A percentile compares a stretch with the other conserved stretches of the same genome.
phyloP scores from a whole-genome alignment of 2,329 filamentous ascomycete genomes.

The Phyllosticta paracitricarpa region DNA sequence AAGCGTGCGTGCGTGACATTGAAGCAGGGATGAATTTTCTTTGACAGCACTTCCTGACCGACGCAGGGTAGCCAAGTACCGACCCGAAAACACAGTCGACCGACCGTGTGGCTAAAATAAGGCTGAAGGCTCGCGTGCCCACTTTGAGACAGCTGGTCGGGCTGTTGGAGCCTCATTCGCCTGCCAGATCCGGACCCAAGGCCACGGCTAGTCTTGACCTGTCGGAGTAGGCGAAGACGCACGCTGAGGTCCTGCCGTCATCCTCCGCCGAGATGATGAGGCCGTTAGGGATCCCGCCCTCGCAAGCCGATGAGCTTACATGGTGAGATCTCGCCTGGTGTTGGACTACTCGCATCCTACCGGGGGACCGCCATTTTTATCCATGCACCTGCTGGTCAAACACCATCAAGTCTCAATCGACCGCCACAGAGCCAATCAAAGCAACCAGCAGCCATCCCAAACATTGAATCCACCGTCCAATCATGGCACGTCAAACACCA shows the following conservation, averaged over 20 bases:
- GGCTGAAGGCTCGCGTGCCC: background rate
- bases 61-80: background rate
- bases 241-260: background rate
- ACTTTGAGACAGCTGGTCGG: background rate
- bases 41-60: background rate
- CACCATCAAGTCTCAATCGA: background rate
- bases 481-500: background rate
- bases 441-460: background rate
- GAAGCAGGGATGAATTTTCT: background rate
- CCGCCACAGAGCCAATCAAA: background rate
- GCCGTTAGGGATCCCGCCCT: background rate
- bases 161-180: background rate
- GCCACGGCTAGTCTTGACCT: background rate
- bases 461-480: background rate
- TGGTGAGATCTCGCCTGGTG: background rate
- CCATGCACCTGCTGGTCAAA: background rate
- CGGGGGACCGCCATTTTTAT: background rate
- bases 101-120: background rate
- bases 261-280: background rate
- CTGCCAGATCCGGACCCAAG: background rate
- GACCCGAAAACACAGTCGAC: background rate
- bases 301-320: background rate
- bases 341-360: background rate
- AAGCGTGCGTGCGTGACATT: background rate
- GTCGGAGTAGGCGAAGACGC: background rate